A percentile compares a stretch with the other conserved stretches of the same genome.
Conservation (phyloP, 257 asterid genomes). For the Solanum etuberosum region DNA sequence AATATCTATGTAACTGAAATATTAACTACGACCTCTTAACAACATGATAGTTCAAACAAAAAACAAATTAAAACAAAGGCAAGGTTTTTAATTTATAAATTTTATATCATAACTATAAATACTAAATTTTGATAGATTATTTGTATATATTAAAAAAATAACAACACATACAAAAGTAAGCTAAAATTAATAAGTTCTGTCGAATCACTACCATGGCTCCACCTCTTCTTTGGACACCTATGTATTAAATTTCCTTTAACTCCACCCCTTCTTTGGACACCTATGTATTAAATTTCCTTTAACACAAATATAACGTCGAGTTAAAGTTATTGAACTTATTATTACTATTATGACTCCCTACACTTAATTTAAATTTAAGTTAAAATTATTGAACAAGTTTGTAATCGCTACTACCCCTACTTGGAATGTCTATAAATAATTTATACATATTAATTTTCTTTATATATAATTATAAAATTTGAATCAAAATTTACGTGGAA, state of each 20-base stretch:
- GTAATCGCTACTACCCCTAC: not conserved
- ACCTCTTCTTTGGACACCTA: not conserved
- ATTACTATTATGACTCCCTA: not conserved
- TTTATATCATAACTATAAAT: not conserved
- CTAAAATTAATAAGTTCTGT: not conserved
- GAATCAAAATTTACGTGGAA: not conserved
- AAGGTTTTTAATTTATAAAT: too few relatives aligned
- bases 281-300: too few relatives aligned
- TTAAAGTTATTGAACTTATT: too few relatives aligned
- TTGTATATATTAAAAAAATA: too few relatives aligned
- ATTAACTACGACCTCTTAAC: too few relatives aligned
- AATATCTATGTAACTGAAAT: not conserved
- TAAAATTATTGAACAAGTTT: too few relatives aligned
- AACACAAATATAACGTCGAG: too few relatives aligned
- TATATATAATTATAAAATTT: too few relatives aligned
- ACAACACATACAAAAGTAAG: not conserved
- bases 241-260: too few relatives aligned
- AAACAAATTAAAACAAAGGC: not conserved
- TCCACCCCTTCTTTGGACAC: too few relatives aligned
- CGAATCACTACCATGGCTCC: not conserved
- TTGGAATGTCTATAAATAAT: not conserved
- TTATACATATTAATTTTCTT: not conserved
- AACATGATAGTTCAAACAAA: not conserved
- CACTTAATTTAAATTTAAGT: not conserved
- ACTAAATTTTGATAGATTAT: too few relatives aligned